Evolutionary conservation across 2,329 filamentous ascomycete genomes (phyloP).

Genomic region (Furcasterigmium furcatum): DNA sequence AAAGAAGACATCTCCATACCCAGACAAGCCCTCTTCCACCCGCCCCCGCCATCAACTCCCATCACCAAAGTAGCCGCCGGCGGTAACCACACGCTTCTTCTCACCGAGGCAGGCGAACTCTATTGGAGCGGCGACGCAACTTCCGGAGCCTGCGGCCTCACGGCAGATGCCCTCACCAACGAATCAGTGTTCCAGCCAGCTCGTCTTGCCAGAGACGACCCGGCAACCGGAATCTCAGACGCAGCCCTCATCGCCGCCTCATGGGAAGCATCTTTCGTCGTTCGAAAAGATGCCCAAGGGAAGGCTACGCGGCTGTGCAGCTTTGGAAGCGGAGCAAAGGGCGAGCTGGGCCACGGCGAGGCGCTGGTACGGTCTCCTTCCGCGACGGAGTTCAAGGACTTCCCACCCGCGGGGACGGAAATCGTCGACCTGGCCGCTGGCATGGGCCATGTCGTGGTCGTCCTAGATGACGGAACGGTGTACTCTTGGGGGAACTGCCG

Average conservation of each 20-base stretch:
- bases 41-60: conserved; percentile 28
- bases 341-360: conserved; percentile 66
- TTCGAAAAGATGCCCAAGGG: conserved; percentile 40
- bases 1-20: conserved; percentile 68
- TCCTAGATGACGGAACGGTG: conserved; percentile 71
- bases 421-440: conserved; percentile 67
- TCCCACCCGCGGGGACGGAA: conserved; percentile 58
- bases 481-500: conserved; percentile 88
- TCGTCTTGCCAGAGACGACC: conserved; percentile 25
- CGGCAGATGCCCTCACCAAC: conserved; percentile 18
- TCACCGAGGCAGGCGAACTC: conserved; percentile 56
- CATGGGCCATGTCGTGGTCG: conserved; percentile 72
- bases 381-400: conserved; percentile 51
- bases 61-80: conserved; percentile 54
- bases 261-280: conserved; percentile 72
- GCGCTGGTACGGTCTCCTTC: conserved; percentile 44
- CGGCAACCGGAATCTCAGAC: conserved; percentile 18
- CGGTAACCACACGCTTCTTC: conserved; percentile 82
- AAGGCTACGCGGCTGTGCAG: conserved; percentile 52
- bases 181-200: conserved; percentile 35
- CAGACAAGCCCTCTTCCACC: conserved; percentile 56
- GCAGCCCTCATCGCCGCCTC: conserved; percentile 60
- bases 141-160: conserved; percentile 51
- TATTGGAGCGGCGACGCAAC: conserved; percentile 62
- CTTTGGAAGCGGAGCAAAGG: conserved; percentile 65